Percentiles rank a stretch among this genome's conserved stretches.
phyloP scores from a whole-genome alignment of 2,329 filamentous ascomycete species.

The Cryphonectria parasitica region DNA sequence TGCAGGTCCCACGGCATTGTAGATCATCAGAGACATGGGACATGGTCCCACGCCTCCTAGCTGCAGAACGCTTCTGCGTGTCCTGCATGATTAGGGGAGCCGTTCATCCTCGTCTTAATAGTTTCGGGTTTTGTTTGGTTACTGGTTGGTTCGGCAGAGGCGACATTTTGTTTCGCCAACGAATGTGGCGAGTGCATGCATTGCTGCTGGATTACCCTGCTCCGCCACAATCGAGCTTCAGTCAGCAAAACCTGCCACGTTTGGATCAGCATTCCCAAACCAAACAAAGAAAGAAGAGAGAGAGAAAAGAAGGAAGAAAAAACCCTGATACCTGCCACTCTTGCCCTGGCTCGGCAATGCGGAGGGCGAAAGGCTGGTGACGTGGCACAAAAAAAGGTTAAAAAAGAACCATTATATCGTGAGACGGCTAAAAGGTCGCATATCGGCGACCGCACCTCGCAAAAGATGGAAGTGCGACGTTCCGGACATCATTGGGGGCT shows the following conservation, averaged over 20 bases:
- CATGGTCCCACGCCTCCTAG: background rate
- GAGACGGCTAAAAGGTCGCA: constrained; percentile 2
- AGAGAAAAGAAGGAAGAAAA: too few species aligned
- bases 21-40: background rate
- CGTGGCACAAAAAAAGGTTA: constrained; percentile 43
- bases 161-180: background rate
- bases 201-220: constrained; percentile 33
- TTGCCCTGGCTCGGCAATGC: constrained; percentile 27
- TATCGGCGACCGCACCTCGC: background rate
- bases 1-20: constrained; percentile 4
- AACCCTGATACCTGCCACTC: background rate
- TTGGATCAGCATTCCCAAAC: too few species aligned
- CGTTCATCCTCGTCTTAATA: background rate
- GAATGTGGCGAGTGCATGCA: background rate
- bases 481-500: background rate
- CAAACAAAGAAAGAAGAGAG: too few species aligned
- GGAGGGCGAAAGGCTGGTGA: constrained; percentile 49
- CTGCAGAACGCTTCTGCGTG: constrained; percentile 8
- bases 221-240: constrained; percentile 43
- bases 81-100: constrained; percentile 1
- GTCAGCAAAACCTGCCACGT: constrained; percentile 22
- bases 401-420: constrained; percentile 11
- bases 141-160: background rate
- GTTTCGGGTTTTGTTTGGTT: background rate
- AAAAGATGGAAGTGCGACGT: background rate